phyloP scores from a whole-genome alignment of 805 yeast genomes.

The Pichia membranifaciens region DNA sequence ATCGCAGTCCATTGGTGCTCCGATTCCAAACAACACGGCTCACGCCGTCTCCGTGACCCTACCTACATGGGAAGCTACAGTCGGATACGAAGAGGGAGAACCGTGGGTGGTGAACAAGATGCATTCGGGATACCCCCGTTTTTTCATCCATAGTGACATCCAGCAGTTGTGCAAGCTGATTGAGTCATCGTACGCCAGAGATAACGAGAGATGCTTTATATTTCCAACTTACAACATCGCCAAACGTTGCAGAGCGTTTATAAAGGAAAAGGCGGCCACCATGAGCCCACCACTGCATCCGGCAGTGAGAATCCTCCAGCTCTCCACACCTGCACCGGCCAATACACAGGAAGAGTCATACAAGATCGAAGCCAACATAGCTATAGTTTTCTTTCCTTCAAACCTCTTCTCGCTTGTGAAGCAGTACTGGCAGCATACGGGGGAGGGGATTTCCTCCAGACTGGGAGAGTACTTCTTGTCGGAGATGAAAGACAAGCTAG shows the following conservation, averaged over 20 bases:
- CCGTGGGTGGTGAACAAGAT: conserved; percentile 71
- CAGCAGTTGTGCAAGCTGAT: conserved; percentile 49
- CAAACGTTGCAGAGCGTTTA: conserved; percentile 76
- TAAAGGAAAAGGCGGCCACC: conserved; percentile 40
- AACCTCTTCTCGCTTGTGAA: conserved; percentile 60
- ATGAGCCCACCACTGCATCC: conserved; percentile 29
- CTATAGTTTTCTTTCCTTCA: conserved; percentile 71
- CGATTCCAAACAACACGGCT: conserved; percentile 83
- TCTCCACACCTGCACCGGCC: conserved; percentile 64
- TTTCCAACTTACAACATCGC: conserved; percentile 79
- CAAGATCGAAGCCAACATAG: conserved; percentile 61
- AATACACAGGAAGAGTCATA: conserved; percentile 52
- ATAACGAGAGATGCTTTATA: conserved; percentile 66
- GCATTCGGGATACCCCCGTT: conserved; percentile 87
- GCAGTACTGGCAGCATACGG: conserved; percentile 94
- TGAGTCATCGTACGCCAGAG: conserved; percentile 69
- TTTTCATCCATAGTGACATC: conserved; percentile 61
- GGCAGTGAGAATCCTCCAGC: conserved; percentile 58
- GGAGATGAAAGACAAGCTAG: conserved; percentile 43
- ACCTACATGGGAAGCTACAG: conserved; percentile 92
- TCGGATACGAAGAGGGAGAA: conserved; percentile 89
- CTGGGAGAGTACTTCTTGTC: conserved; percentile 77
- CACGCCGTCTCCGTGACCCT: conserved; percentile 94
- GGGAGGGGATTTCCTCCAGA: conserved; percentile 93
- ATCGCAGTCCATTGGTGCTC: conserved; percentile 58